These are phyloP conservation scores for Barbatosphaeria neglecta DNA, from an alignment of 495 filamentous ascomycete genomes.

Conservation along the genomic window DNA sequence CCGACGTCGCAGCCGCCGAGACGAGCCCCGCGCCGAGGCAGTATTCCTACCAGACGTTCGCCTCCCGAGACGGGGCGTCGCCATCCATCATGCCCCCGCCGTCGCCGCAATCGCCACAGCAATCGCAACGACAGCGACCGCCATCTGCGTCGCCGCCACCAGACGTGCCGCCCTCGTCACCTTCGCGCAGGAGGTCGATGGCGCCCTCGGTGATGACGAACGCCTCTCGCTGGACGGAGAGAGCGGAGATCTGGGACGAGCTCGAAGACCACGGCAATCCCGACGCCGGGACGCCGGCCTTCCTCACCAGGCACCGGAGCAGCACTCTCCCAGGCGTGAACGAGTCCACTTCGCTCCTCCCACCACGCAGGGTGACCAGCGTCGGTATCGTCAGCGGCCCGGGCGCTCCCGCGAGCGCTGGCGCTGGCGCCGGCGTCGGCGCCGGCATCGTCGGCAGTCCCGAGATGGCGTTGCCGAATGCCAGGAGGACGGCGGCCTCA, in stretches of 20 bases:
- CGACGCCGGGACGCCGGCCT: slow-evolving; percentile 15
- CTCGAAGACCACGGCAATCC: slow-evolving; percentile 45
- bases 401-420: slow-evolving; percentile 2
- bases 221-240: slow-evolving; percentile 37
- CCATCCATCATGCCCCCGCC: too few relatives aligned
- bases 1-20: slow-evolving; percentile 27
- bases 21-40: slow-evolving; percentile 17
- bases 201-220: slow-evolving; percentile 21
- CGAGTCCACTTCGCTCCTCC: slow-evolving; percentile 17
- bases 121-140: too few relatives aligned
- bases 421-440: slow-evolving; percentile 1
- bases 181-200: slow-evolving; percentile 2
- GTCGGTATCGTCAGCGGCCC: slow-evolving; percentile 13
- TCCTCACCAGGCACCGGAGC: slow-evolving; percentile 19
- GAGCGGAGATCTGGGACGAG: slow-evolving; percentile 55
- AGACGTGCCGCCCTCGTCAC: background rate
- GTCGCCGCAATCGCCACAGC: background rate
- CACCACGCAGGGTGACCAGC: slow-evolving; percentile 12
- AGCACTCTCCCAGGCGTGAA: slow-evolving; percentile 20
- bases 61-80: slow-evolving; percentile 16
- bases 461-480: slow-evolving; percentile 29
- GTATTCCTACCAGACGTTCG: slow-evolving; percentile 34
- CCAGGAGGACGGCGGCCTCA: slow-evolving; percentile 11
- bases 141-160: background rate
- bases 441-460: slow-evolving; percentile 12